Base-by-base conservation (phyloP, 148 eudicot species). In the Heliosperma pusillum region DNA sequence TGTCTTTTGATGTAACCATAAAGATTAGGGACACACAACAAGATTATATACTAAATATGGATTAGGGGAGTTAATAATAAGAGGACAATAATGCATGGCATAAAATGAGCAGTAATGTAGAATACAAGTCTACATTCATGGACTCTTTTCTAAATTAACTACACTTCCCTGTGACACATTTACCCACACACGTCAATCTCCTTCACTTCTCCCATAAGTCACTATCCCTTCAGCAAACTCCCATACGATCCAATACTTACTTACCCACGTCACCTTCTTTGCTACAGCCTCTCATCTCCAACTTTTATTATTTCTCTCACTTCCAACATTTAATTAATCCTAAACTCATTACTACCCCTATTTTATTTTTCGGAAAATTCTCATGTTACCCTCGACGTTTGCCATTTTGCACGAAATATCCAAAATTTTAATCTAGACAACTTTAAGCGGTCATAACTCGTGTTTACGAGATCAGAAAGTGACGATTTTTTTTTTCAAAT, bases 271-370 rank as follows among this genome's bases (percentile, higher is more conserved):
- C 84, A 84, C 47, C 66, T 20, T 66, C 67, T 17, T 50, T 66
- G 78, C 71, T 77, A 71, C 86, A 84, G 84, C 84, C 82, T 83
- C 83, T 79, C 77, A 67, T 17, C 22, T 1, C 2, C n/a, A n/a
- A 21, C 42, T 5, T n/a, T 42, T 11, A 8, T 12, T 22, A 16
- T 21, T n/a, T 3, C 7, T 29, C 27, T 60, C 26, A 36, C 67
- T 1, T n/a, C n/a, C 24, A 1, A 15, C 42, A 36, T 5, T 36
- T 33, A 33, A 33, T 33, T 33, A 33, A 33, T 1, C n/a, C n/a
- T n/a, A n/a, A n/a, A n/a, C n/a, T n/a, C n/a, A n/a, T n/a, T n/a
- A n/a, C n/a, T n/a, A n/a, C n/a, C n/a, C n/a, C n/a, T n/a, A n/a
- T 42, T 42, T 42, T 42, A 5, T 42, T 42, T 42, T 42, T 42